Evolutionary conservation across 129 eudicot species (phyloP).

Genomic region (Dittrichia graveolens): DNA sequence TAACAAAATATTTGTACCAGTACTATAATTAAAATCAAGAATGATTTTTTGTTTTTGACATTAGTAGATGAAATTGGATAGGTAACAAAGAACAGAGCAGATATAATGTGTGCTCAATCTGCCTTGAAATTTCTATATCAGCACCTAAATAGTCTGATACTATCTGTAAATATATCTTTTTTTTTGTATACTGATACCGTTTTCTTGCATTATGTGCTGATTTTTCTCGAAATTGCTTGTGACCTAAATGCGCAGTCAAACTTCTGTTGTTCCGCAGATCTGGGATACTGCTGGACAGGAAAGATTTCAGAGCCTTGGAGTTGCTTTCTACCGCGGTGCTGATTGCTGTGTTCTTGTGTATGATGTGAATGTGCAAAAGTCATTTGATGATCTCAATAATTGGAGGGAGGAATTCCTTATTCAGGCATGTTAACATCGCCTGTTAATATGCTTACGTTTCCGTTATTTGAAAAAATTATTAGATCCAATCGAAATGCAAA

Average conservation of each 20-base stretch:
- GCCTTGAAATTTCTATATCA: not conserved
- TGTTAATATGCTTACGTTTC: too few relatives aligned
- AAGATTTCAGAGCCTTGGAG: conserved; percentile 96
- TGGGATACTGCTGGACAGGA: conserved; percentile 99
- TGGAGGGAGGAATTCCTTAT: conserved; percentile 97
- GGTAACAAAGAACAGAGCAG: too few relatives aligned
- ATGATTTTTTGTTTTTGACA: not conserved
- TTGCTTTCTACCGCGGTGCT: conserved; percentile 97
- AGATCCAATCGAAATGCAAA: not conserved
- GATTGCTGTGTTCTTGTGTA: conserved; percentile 99
- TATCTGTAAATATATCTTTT: conserved; percentile 1
- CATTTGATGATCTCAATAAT: conserved; percentile 82
- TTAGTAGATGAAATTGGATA: not conserved
- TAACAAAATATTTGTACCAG: not conserved
- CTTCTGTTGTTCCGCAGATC: conserved; percentile 47
- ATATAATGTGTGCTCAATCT: not conserved
- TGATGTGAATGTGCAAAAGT: conserved; percentile 87
- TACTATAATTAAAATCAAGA: too few relatives aligned
- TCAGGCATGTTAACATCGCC: conserved; percentile 51
- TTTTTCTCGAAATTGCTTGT: not conserved
- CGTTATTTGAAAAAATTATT: not conserved
- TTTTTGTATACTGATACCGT: not conserved
- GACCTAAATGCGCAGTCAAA: conserved; percentile 8
- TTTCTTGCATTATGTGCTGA: not conserved
- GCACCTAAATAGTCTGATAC: conserved; percentile 8